Percentiles rank a stretch among this genome's conserved stretches.
phyloP scores from a whole-genome alignment of 2,329 filamentous ascomycete species.

The Fusarium drepaniforme region DNA sequence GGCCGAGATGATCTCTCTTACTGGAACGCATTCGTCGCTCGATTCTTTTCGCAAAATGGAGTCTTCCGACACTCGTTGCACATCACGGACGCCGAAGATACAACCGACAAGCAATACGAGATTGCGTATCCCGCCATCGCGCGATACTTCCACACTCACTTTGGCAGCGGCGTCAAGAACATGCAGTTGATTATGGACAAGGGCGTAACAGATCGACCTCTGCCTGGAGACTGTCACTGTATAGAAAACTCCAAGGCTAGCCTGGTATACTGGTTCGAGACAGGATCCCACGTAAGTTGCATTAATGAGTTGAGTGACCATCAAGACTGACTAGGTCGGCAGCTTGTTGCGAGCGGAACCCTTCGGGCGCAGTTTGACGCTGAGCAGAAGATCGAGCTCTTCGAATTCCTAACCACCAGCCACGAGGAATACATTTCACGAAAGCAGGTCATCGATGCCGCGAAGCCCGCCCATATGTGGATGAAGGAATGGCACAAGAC shows the following conservation, averaged over 20 bases:
- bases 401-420: conserved; percentile 82
- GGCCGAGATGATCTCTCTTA: conserved; percentile 77
- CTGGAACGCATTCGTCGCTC: conserved; percentile 84
- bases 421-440: conserved; percentile 90
- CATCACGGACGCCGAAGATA: conserved; percentile 67
- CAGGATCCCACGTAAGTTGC: conserved; percentile 78
- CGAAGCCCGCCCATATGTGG: conserved; percentile 73
- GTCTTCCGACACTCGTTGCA: conserved; percentile 81
- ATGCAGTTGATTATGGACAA: conserved; percentile 89
- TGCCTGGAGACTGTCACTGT: conserved; percentile 75
- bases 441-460: conserved; percentile 70
- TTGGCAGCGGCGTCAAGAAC: conserved; percentile 85
- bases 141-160: conserved; percentile 91
- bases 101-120: conserved; percentile 83
- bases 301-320: not conserved
- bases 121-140: conserved; percentile 85
- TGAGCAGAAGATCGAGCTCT: conserved; percentile 83
- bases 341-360: conserved; percentile 83
- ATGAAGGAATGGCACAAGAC: conserved; percentile 73
- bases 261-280: conserved; percentile 90
- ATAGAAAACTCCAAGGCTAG: conserved; percentile 83
- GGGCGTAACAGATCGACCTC: conserved; percentile 64
- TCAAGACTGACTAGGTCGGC: conserved; percentile 42
- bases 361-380: conserved; percentile 84
- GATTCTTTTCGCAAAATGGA: conserved; percentile 84